Base-by-base conservation (phyloP, 2,329 filamentous ascomycete genomes). In the Mollisiaceae sp. region DNA sequence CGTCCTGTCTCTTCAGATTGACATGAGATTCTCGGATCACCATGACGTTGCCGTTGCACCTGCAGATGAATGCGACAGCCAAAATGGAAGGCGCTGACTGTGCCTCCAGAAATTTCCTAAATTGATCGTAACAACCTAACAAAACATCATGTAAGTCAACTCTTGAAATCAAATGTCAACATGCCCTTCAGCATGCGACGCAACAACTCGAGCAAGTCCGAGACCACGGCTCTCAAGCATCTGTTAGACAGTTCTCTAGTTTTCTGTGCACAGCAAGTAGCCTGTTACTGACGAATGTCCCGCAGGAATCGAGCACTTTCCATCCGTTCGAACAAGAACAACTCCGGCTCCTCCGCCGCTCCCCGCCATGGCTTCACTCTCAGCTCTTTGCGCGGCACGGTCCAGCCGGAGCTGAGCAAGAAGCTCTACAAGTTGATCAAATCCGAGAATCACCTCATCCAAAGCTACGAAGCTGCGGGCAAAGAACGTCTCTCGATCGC, bases 351-450 rank as follows among this genome's bases (percentile, higher is more conserved):
- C 27, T 69, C 70, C 72, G 74, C 77, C 56, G 75, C 81, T 64
- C 75, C 77, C 68, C 88, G 86, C 73, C 89, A 91, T 77, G 89
- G 88, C 75, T 97, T 98, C 82, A 91, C 89, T 65, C 91, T 98
- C 82, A 89, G 87, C 70, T 95, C 93, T 22, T 88, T 99, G 63
- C 92, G 94, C 60, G 93, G 93, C 63, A 87, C 89, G 58, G 86
- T 90, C 73, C 93, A 97, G 77, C 92, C 94, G 4, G 93, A 97
- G 78, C 86, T 97, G 35, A 93, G 92, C 73, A 93, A 92, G 79
- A 92, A 90, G 77, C 88, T 99, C 60, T 96, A 90, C 84, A 91
- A 90, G 73, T 86, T 99, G 67, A 97, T 98, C 83, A 99, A 99
- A 82, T 92, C 91, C 59, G 91, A 96, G 79, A 98, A 97, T 83